Evolutionary conservation across 1,284 basidiomycete genomes (phyloP), one percentile per base, ranked within the genome.

Genomic region (Trametes polyzona): DNA sequence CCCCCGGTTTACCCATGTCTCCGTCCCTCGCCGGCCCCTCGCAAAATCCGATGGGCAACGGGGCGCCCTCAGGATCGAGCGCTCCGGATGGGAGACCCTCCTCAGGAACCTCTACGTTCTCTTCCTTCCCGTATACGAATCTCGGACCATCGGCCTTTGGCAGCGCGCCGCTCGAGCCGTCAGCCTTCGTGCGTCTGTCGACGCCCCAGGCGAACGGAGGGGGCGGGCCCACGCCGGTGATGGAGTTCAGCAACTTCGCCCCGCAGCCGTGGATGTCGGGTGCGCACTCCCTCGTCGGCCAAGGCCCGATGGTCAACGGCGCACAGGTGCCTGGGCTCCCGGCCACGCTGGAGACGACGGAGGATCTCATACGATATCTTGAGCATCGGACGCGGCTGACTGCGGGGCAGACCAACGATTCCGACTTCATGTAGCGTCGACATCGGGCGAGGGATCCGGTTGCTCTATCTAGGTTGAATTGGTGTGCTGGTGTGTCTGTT

Each of bases 91-190:
- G 26, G 30, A 27, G 27, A 33, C 41, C 42, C 17, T 21, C 58
- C 7, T 48, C 64, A 29, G 49, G 66, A 36, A 65, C 62, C n/a
- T 66, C 58, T 42, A 59, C 66, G 6, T 69, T 67, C 53, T 64
- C 63, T 12, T 64, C 68, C 1, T 63, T 67, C 39, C 59, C 68
- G 23, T 67, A 67, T 49, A 55, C 65, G n/a, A 70, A 65, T 47
- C 52, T 68, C 24, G 63, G 65, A n/a, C 69, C 65, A 16, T 67
- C 67, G 14, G 62, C 59, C 53, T 67, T 69, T 33, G 43, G 63
- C 14, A 54, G 50, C 7, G 58, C 53, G 12, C 57, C 47, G 26
- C 58, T 46, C 1, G 49, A 42, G 19, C 39, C 55, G 24, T 49
- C 49, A 24, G 32, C 33, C 26, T 33, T 54, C 5, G 49, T 32